These are phyloP conservation scores for Fomes fomentarius DNA, from an alignment of 1,284 basidiomycete species.

Conservation along the genomic window DNA sequence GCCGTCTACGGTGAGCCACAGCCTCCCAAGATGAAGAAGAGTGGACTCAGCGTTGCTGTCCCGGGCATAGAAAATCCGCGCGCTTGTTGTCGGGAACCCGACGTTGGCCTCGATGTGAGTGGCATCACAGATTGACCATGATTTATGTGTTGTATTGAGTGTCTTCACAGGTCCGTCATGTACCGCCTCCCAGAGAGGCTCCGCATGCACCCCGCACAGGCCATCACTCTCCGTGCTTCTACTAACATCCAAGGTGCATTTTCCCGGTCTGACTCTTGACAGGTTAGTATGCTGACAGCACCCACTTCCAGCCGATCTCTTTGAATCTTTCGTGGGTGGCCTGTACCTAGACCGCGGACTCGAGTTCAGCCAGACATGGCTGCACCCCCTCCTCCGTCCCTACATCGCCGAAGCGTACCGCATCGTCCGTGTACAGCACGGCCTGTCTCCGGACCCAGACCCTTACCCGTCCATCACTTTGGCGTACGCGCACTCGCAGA, in stretches of 20 bases:
- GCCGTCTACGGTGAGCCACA: conserved; percentile 63
- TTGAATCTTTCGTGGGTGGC: conserved; percentile 81
- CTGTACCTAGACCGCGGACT: conserved; percentile 71
- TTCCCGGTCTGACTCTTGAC: not conserved
- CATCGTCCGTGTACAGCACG: conserved; percentile 63
- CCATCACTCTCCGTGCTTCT: conserved; percentile 67
- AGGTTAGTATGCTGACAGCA: not conserved
- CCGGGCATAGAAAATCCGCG: conserved; percentile 64
- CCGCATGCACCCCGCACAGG: conserved; percentile 68
- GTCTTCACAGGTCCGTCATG: conserved; percentile 52
- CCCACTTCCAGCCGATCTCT: conserved; percentile 62
- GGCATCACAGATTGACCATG: not conserved
- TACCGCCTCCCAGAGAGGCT: conserved; percentile 65
- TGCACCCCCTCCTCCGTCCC: conserved; percentile 60
- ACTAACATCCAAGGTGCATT: conserved; percentile 66
- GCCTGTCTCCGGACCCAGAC: conserved; percentile 47
- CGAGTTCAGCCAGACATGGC: conserved; percentile 56
- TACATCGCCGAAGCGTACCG: conserved; percentile 64
- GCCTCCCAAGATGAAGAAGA: too few species aligned
- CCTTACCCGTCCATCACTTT: conserved; percentile 19
- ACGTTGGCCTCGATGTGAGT: conserved; percentile 70
- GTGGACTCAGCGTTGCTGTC: not conserved
- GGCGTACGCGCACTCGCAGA: conserved; percentile 16
- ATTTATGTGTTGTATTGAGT: not conserved
- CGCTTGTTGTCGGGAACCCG: conserved; percentile 71